Evolutionary conservation across 306 rosid species (phyloP), one percentile per base, ranked within the genome.

Genomic region (Phaseolus lunatus): DNA sequence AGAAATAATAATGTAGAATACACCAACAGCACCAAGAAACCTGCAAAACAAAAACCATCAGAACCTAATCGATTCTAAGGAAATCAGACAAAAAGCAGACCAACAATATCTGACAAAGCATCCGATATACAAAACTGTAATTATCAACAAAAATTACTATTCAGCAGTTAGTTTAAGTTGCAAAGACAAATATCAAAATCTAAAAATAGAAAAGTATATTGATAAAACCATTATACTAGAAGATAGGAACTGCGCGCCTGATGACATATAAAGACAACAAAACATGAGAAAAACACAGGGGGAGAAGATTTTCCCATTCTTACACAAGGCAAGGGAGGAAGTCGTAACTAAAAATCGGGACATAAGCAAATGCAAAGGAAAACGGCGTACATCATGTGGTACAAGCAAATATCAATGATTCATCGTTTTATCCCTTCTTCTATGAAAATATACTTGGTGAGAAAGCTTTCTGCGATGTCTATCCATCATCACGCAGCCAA

Each of bases 31-130:
- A 70, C 72, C 81, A 58, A 85, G 69, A 78, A 63, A 88, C 92
- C 96, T 88, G 93, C 96, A 88, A 84, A 41, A 82, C 65, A 78
- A 73, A 84, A 87, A 44, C 22, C 83, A 67, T 82, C 90, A 84
- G 87, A 88, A 88, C 89, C 93, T 81, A 86, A 70, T 64, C 67
- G 89, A 80, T 78, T 66, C 89, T 70, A 62, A 63, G 67, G 31
- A 85, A 50, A 67, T 59, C 53, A 66, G 69, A 77, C 68, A 67
- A 76, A 83, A 87, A 76, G 24, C 69, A 68, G 6, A 64, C 64
- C 15, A 61, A 50, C 4, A 70, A 54, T 52, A 58, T 11, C 35
- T 72, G 41, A 23, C 2, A 74, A 7, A 15, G 37, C 64, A 24
- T 59, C 70, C 39, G 41, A 52, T 23, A 63, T 72, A n/a, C 26